A percentile compares a stretch with the other conserved stretches of the same genome.
Conservation (phyloP, 208 protist species). For the Crithidia expoeki region DNA sequence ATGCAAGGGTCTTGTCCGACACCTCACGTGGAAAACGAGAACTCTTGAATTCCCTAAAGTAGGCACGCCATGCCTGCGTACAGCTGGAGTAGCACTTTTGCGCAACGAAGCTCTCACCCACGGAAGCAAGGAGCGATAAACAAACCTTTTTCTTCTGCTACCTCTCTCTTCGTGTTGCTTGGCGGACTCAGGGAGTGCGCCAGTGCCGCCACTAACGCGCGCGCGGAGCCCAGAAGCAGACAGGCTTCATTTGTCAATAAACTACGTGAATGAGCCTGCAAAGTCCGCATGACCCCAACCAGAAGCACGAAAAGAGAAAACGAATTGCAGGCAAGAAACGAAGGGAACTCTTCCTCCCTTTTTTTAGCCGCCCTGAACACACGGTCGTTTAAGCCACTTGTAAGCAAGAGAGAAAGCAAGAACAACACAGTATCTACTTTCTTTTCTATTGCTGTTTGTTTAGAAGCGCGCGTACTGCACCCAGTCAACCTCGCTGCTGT, state of each 20-base stretch:
- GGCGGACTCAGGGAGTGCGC: no score
- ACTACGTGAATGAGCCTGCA: no score
- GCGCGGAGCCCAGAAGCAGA: no score
- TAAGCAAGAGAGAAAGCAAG: slow-evolving; percentile 19
- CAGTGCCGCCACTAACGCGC: no score
- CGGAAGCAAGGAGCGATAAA: slow-evolving; percentile 3
- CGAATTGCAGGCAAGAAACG: neutral
- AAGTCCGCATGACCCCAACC: no score
- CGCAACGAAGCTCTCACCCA: slow-evolving; percentile 7
- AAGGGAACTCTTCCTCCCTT: neutral
- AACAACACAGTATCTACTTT: slow-evolving; percentile 11
- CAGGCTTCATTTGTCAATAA: no score
- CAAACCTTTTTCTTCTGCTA: neutral
- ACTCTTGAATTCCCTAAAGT: no score
- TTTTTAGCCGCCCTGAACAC: neutral
- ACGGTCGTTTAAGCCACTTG: neutral
- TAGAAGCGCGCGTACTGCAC: slow-evolving; percentile 31
- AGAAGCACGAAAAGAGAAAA: neutral
- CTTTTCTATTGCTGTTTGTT: no score
- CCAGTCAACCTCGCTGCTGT: slow-evolving; percentile 24
- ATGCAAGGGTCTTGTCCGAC: neutral
- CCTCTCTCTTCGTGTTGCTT: slow-evolving; percentile 5
- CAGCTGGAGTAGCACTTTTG: neutral
- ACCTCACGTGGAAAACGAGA: no score
- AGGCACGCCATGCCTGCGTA: neutral